Evolutionary conservation across 176 grass and related monocot genomes (phyloP).

Genomic region (Poa pratensis): DNA sequence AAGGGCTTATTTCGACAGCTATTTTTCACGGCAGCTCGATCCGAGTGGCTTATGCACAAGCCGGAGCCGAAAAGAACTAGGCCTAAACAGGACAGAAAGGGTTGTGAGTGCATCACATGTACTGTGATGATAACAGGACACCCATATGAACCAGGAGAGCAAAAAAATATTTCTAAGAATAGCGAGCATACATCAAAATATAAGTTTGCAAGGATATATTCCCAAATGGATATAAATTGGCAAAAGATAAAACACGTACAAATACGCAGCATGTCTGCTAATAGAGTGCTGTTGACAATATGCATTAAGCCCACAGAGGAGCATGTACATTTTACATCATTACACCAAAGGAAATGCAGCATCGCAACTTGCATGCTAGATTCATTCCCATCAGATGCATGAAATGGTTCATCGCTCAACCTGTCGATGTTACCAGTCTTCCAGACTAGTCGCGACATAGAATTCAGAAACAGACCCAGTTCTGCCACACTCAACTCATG

Average conservation of each 20-base stretch:
- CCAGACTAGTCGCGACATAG: neutral
- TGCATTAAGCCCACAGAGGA: slow-evolving; percentile 13
- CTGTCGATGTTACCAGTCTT: neutral
- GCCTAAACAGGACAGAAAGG: neutral
- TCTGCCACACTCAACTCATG: slow-evolving; percentile 21
- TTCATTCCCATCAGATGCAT: neutral
- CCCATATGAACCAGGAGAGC: neutral
- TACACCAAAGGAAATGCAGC: neutral
- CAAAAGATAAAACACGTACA: neutral
- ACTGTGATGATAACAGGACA: neutral
- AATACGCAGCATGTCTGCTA: neutral
- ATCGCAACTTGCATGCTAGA: neutral
- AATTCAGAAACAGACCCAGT: neutral
- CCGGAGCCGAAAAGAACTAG: no score
- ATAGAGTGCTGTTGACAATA: no score
- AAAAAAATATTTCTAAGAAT: neutral
- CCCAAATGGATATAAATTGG: neutral
- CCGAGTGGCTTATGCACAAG: no score
- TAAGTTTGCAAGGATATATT: neutral
- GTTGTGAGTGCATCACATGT: neutral
- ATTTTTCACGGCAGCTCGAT: no score
- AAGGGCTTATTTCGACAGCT: no score
- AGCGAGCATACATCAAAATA: neutral
- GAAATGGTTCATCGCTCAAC: neutral
- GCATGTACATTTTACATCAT: slow-evolving; percentile 6